phyloP scores from a whole-genome alignment of 225 moss, liverwort and hornwort species.

The Pseudoscleropodium purum region DNA sequence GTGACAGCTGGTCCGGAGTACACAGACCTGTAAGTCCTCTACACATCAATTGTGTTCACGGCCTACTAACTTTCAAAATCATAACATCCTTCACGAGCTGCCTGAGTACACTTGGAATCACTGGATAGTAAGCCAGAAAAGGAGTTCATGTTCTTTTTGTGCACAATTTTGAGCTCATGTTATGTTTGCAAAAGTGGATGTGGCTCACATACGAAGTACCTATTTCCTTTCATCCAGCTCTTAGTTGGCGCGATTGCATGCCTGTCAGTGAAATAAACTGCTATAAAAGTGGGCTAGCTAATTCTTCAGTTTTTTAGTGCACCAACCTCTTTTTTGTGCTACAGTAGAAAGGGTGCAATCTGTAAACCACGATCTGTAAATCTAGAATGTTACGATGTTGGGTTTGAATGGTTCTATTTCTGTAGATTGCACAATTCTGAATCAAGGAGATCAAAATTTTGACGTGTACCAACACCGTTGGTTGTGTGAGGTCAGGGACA shows the following conservation, averaged over 20 bases:
- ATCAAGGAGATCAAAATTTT: not conserved
- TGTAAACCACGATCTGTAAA: no score
- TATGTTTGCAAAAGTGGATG: not conserved
- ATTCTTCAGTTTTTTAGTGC: not conserved
- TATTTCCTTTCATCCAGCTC: not conserved
- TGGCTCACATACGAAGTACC: no score
- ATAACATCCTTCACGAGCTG: not conserved
- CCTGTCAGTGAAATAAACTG: not conserved
- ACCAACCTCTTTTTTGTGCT: not conserved
- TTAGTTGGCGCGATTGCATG: not conserved
- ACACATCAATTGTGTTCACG: not conserved
- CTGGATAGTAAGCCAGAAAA: not conserved
- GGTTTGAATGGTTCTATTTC: not conserved
- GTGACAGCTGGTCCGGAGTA: conserved; percentile 31
- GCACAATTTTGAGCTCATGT: not conserved
- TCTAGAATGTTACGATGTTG: not conserved
- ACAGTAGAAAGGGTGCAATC: not conserved
- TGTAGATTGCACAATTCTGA: not conserved
- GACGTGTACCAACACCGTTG: not conserved
- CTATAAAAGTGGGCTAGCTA: not conserved
- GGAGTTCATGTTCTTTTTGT: not conserved
- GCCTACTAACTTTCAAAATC: not conserved
- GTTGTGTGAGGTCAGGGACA: conserved; percentile 4
- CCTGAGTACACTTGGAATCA: not conserved
- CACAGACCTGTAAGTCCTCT: conserved; percentile 33